phyloP scores from a whole-genome alignment of 371 early-diverging fungal genomes.

The Mortierella polycephala region DNA sequence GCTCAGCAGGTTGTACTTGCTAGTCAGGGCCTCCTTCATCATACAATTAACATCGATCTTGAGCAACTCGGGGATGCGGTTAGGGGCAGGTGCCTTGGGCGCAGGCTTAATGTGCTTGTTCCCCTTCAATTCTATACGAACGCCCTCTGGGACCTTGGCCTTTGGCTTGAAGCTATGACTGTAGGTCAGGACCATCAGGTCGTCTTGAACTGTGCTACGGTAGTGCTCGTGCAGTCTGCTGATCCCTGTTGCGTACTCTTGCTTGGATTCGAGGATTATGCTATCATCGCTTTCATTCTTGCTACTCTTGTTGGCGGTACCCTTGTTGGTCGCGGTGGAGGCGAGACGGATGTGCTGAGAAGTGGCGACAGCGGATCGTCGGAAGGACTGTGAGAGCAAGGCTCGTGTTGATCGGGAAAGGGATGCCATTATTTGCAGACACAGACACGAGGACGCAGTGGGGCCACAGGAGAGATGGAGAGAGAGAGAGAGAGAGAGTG shows the following conservation, averaged over 20 bases:
- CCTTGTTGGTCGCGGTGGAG: slow-evolving; percentile 32
- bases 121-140: slow-evolving; percentile 61
- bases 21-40: slow-evolving; percentile 85
- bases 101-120: slow-evolving; percentile 70
- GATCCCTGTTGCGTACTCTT: slow-evolving; percentile 51
- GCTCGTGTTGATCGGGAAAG: slow-evolving; percentile 20
- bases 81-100: slow-evolving; percentile 59
- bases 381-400: slow-evolving; percentile 10
- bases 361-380: slow-evolving; percentile 13
- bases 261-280: slow-evolving; percentile 16
- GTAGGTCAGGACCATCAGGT: slow-evolving; percentile 86
- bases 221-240: slow-evolving; percentile 85
- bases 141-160: slow-evolving; percentile 49
- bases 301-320: slow-evolving; percentile 3
- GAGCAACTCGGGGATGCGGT: slow-evolving; percentile 72
- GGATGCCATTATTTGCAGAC: slow-evolving; percentile 24
- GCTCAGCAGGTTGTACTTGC: slow-evolving; percentile 88
- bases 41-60: slow-evolving; percentile 81
- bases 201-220: slow-evolving; percentile 83
- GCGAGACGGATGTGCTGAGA: slow-evolving; percentile 31
- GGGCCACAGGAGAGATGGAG: background rate
- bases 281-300: slow-evolving; percentile 12
- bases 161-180: slow-evolving; percentile 66
- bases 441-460: background rate
- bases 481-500: background rate